Evolutionary conservation across 2,329 filamentous ascomycete species (phyloP).

Genomic region (Aspergillus pseudotamarii): DNA sequence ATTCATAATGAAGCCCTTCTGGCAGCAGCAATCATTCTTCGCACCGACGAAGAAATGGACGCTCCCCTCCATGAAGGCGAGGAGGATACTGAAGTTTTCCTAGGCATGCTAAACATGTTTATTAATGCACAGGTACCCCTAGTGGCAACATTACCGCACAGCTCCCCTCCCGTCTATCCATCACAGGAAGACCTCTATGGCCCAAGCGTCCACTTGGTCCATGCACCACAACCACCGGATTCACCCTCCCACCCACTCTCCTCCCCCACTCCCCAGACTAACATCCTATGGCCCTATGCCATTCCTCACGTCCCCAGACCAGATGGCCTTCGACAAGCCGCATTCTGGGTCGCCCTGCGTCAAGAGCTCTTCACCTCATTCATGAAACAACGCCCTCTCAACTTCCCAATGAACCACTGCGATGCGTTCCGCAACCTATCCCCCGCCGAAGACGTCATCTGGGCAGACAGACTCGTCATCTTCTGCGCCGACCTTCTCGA

Average conservation of each 20-base stretch:
- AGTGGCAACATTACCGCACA: neutral
- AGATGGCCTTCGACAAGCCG: slow-evolving; percentile 44
- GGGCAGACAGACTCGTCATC: slow-evolving; percentile 58
- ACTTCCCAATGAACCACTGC: slow-evolving; percentile 42
- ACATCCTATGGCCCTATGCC: neutral
- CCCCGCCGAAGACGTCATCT: slow-evolving; percentile 35
- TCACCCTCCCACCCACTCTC: neutral
- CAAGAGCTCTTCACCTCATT: slow-evolving; percentile 55
- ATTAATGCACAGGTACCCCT: slow-evolving; percentile 23
- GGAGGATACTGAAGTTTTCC: slow-evolving; percentile 24
- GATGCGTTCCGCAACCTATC: slow-evolving; percentile 39
- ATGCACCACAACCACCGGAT: neutral
- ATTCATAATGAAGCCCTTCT: slow-evolving; percentile 42
- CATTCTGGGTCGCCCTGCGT: slow-evolving; percentile 52
- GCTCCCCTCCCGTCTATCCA: neutral
- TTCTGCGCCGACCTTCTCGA: slow-evolving; percentile 67
- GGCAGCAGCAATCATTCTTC: slow-evolving; percentile 41
- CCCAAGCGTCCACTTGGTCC: neutral
- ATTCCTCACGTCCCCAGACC: neutral
- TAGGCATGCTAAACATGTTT: slow-evolving; percentile 25
- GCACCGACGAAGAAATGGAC: slow-evolving; percentile 47
- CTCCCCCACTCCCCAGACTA: neutral
- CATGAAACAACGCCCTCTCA: slow-evolving; percentile 42
- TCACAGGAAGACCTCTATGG: neutral
- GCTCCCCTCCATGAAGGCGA: slow-evolving; percentile 26